Conservation (phyloP, 768 basidiomycete genomes). For the Psilocybe tampanensis region DNA sequence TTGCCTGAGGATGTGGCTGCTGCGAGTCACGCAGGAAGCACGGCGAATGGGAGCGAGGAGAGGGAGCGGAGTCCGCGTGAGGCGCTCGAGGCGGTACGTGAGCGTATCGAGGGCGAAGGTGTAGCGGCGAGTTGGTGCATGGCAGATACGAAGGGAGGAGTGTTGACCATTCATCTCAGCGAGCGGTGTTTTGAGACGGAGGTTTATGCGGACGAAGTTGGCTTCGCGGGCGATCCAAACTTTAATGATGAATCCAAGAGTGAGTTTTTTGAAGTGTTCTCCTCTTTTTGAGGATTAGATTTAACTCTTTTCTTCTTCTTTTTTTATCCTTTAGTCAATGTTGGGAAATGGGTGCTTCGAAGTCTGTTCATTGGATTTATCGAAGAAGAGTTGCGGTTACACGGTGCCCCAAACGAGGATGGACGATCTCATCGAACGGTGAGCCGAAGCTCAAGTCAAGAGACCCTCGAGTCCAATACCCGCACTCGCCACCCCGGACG, state of each 20-base stretch:
- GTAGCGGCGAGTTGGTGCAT: slow-evolving; percentile 83
- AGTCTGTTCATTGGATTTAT: slow-evolving; percentile 85
- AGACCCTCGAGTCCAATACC: slow-evolving; percentile 15
- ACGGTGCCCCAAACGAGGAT: slow-evolving; percentile 12
- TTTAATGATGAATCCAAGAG: slow-evolving; percentile 82
- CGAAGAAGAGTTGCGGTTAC: slow-evolving; percentile 57
- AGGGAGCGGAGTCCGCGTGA: slow-evolving; percentile 73
- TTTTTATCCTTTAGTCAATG: slow-evolving; percentile 61
- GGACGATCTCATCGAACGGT: slow-evolving; percentile 19
- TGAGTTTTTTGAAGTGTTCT: slow-evolving; percentile 38
- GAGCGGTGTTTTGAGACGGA: slow-evolving; percentile 94
- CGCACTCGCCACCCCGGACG: not conserved
- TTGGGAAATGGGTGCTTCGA: slow-evolving; percentile 89
- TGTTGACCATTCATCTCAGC: slow-evolving; percentile 84
- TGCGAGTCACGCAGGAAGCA: slow-evolving; percentile 52
- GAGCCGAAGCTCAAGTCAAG: slow-evolving; percentile 25
- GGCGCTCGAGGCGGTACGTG: slow-evolving; percentile 83
- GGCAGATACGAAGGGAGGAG: slow-evolving; percentile 88
- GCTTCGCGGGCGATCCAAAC: slow-evolving; percentile 58
- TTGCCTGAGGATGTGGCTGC: slow-evolving; percentile 63
- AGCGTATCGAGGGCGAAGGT: slow-evolving; percentile 94
- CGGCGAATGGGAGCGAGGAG: slow-evolving; percentile 40
- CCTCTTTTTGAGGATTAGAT: too few species aligned
- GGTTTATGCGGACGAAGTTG: slow-evolving; percentile 91
- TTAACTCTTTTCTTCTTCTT: too few species aligned